A percentile compares a stretch with the other conserved stretches of the same genome.
Evolutionary conservation across 495 filamentous ascomycete species (phyloP).

Genomic region (Platismatia glauca): DNA sequence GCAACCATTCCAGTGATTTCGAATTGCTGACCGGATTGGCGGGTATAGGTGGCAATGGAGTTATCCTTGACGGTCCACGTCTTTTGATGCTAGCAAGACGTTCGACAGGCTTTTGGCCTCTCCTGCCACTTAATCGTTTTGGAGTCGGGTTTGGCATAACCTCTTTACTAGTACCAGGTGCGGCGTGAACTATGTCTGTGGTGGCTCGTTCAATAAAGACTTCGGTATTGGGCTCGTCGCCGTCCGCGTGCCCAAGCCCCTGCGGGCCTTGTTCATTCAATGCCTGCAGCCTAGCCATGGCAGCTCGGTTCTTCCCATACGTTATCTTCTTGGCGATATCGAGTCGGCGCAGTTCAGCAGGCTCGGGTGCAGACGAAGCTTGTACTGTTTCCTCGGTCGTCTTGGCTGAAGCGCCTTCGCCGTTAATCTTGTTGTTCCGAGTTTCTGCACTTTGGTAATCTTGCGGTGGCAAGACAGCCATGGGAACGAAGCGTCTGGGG

Average conservation of each 20-base stretch:
- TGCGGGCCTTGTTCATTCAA: constrained; percentile 1
- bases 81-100: constrained; percentile 2
- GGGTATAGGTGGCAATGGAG: neutral
- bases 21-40: neutral
- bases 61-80: neutral
- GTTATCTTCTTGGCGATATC: neutral
- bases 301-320: neutral
- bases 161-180: neutral
- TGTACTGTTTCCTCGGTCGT: neutral
- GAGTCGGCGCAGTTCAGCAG: neutral
- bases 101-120: neutral
- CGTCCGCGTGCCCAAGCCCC: neutral
- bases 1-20: constrained; percentile 4
- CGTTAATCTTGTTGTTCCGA: neutral
- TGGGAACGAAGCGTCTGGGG: constrained; percentile 9
- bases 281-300: constrained; percentile 3
- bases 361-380: neutral
- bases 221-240: neutral
- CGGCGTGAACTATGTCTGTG: neutral
- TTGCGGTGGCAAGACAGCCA: constrained; percentile 1
- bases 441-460: neutral
- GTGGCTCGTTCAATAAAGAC: neutral
- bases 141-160: neutral
- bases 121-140: neutral
- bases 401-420: neutral